These are phyloP conservation scores for sunflower (Helianthus annuus) DNA, from an alignment of 129 eudicot species.

Conservation along the genomic window HanXRQr2.0-SUNRISE NC_035440.2:54275171-54275670, in stretches of 20 bases:
- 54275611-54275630: not conserved
- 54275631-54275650: not conserved
- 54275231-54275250: conserved; percentile 79
- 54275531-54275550: conserved; percentile 84
- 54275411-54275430: conserved; percentile 81
- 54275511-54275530: conserved; percentile 70
- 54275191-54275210: conserved; percentile 65
- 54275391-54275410: conserved; percentile 89
- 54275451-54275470: not conserved
- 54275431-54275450: not conserved
- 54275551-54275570: conserved; percentile 77
- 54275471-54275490: not conserved
- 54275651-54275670: conserved; percentile 2
- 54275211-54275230: conserved; percentile 87
- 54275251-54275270: conserved; percentile 99
- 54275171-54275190: conserved; percentile 51
- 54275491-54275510: not conserved
- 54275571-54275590: conserved; percentile 52
- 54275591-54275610: conserved; percentile 73
- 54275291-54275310: not conserved
- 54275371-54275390: conserved; percentile 80
- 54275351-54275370: conserved; percentile 70
- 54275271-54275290: conserved; percentile 68
- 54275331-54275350: conserved; percentile 16
- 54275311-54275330: not conserved